A percentile compares a stretch with the other conserved stretches of the same genome.
These are phyloP conservation scores for Aspergillus saccharolyticus DNA, from an alignment of 495 filamentous ascomycete genomes.

Conservation along the genomic window DNA sequence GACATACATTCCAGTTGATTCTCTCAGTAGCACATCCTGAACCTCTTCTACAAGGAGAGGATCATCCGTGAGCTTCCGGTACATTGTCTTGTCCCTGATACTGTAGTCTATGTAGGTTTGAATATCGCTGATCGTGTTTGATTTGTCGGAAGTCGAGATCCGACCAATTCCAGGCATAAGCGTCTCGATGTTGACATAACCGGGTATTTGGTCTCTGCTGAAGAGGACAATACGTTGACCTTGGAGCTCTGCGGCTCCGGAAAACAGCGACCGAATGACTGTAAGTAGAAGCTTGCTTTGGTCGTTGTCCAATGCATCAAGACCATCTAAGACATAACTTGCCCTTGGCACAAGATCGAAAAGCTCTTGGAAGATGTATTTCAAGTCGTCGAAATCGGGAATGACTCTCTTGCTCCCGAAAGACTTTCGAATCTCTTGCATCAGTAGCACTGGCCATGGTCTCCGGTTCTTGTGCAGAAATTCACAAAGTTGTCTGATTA, in stretches of 20 bases:
- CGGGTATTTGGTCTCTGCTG: constrained; percentile 21
- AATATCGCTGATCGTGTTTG: constrained; percentile 22
- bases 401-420: constrained; percentile 11
- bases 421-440: background rate
- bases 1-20: constrained; percentile 21
- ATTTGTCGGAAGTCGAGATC: constrained; percentile 18
- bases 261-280: constrained; percentile 6
- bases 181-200: constrained; percentile 14
- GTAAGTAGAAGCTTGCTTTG: constrained; percentile 3
- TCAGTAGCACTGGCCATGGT: background rate
- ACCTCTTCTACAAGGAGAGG: constrained; percentile 12
- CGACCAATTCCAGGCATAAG: constrained; percentile 16
- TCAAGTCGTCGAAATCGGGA: constrained; percentile 19
- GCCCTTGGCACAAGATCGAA: constrained; percentile 8
- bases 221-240: constrained; percentile 14
- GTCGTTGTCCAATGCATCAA: constrained; percentile 11
- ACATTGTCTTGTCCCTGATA: constrained; percentile 17
- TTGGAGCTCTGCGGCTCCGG: background rate
- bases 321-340: constrained; percentile 16
- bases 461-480: background rate
- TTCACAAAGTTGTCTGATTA: background rate
- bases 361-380: constrained; percentile 13
- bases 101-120: constrained; percentile 19
- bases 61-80: constrained; percentile 19
- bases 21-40: constrained; percentile 8